Evolutionary conservation across 441 rosid genomes (phyloP), one percentile per base, ranked within the genome.

Genomic region (Euphorbia celastroides): DNA sequence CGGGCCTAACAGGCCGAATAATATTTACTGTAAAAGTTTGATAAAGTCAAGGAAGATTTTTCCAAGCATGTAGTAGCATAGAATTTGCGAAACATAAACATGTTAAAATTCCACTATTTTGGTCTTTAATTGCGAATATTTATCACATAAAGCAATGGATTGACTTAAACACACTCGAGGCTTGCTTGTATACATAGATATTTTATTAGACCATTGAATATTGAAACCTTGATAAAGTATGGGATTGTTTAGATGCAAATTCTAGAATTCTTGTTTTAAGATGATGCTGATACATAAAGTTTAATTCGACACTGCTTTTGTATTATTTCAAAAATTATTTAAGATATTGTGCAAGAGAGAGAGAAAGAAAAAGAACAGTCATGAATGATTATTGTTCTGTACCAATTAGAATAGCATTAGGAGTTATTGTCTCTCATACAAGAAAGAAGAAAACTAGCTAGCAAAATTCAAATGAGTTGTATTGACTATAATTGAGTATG

Each of bases 401-500:
- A 31, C 46, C 38, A 46, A 46, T 22, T 23, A 36, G 19, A 55
- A 26, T 36, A 55, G 60, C 26, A 48, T 36, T 48, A 48, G 23
- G 59, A 13, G 57, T 22, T 48, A 34, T 46, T 50, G 64, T 42
- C 64, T 42, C 17, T 57, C 16, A 27, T 20, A 16, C 8, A 19
- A 1, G 31, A 2, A 34, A 57, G 14, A 7, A 59, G 50, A 59
- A 46, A 10, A 2, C 0, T 1, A 59, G 12, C 5, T 9, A 7
- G 38, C 34, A 19, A 26, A 12, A 27, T 52, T 61, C 54, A 62
- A 69, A 51, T 23, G 13, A 25, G 52, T n/a, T 13, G 50, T 61
- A 38, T 61, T 34, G 61, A 60, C 66, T 41, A 27, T 17, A 44
- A 64, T 25, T 59, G 41, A 60, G 32, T 13, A 58, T 31, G 57